phyloP scores from a whole-genome alignment of 2,329 filamentous ascomycete species.

The Emericellopsis atlantica region DNA sequence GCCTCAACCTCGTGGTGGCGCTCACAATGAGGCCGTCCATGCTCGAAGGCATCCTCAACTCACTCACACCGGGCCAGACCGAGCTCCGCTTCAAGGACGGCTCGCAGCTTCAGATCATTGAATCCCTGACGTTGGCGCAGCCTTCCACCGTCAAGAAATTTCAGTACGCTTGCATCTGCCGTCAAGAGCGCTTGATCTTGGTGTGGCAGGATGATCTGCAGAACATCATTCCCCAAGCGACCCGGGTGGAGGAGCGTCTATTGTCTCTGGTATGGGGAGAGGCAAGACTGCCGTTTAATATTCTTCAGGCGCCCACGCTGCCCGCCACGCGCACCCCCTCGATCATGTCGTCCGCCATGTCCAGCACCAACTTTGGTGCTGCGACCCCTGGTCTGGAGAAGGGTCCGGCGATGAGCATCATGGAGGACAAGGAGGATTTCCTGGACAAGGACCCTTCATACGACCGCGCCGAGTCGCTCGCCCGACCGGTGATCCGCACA shows the following conservation, averaged over 20 bases:
- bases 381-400: conserved; percentile 9
- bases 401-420: conserved; percentile 2
- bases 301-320: conserved; percentile 5
- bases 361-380: conserved; percentile 5
- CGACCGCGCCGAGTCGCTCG: conserved; percentile 22
- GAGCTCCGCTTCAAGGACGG: conserved; percentile 27
- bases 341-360: conserved; percentile 6
- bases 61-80: conserved; percentile 23
- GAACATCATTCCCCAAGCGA: conserved; percentile 24
- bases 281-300: conserved; percentile 4
- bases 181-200: conserved; percentile 25
- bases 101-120: conserved; percentile 29
- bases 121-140: conserved; percentile 23
- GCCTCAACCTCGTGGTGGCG: conserved; percentile 30
- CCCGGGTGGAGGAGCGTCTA: conserved; percentile 18
- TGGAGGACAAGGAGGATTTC: conserved; percentile 10
- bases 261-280: conserved; percentile 12
- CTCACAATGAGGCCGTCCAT: conserved; percentile 36
- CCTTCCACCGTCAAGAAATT: conserved; percentile 26
- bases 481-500: conserved; percentile 22
- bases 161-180: conserved; percentile 27
- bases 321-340: conserved; percentile 6
- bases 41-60: conserved; percentile 28
- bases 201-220: conserved; percentile 29
- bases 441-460: conserved; percentile 11